Evolutionary conservation across 2,329 filamentous ascomycete genomes (phyloP), one percentile per base, ranked within the genome.

Genomic region (Fusarium praegraminearum): DNA sequence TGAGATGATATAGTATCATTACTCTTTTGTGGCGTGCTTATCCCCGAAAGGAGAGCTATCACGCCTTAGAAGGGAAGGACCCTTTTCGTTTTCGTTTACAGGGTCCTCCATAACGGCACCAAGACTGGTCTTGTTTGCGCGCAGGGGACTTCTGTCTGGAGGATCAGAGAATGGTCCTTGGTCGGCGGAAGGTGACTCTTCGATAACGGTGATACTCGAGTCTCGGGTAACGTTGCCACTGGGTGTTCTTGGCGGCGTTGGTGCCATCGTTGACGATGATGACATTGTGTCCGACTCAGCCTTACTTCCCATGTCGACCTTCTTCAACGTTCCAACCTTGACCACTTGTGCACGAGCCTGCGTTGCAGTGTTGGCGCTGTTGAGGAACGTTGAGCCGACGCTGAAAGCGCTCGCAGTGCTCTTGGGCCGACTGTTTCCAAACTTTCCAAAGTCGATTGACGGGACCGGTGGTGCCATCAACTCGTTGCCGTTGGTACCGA

Each of bases 381-480:
- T 91, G 70, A 91, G 81, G 78, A 91, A 91, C 2, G 89, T 90
- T 22, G 89, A 89, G 20, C 89, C 89, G 58, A 91, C 87, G 73
- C 88, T 91, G 76, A 91, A 91, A 36, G 87, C 85, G 78, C 85
- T 87, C 57, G 80, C 84, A 8, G 82, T 83, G 73, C 87, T 90
- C 71, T 83, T 84, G 24, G 84, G 88, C 62, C 80, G 82, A 54
- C 72, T 74, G 73, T 61, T 73, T 36, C 80, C 83, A 75, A 88
- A 90, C 76, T 85, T 88, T 65, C 86, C 85, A 68, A 86, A 88
- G 74, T 94, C 90, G 73, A 96, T 89, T 60, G 83, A 83, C 9
- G 92, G 92, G 8, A 95, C 90, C 0, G 93, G 92, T 5, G 93
- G 93, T 20, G 91, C 83, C 51, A 83, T 80, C 60, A 84, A 80